Evolutionary conservation across 1,139 yeast species (phyloP), one percentile per base, ranked within the genome.

Genomic region (Kodamaea derodonti): DNA sequence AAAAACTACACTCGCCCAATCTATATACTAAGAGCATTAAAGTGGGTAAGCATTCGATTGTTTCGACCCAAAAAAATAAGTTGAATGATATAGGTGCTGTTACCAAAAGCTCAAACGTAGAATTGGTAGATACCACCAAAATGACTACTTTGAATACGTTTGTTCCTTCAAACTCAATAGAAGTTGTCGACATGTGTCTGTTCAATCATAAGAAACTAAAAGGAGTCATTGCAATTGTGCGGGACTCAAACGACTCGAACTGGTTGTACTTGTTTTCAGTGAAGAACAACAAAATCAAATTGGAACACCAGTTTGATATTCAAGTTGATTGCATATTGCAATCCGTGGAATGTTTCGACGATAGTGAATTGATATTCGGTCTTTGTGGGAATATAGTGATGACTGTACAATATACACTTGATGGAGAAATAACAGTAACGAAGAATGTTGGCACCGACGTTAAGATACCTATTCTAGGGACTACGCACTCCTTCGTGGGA

Each of bases 151-250:
- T 54, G 1, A 30, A 44, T 25, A 33, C 30, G 3, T 42, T 36
- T 18, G 14, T 31, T 9, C 15, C 25, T 6, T 23, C 23, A 9
- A 14, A 20, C 2, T 29, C 37, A 34, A 44, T 24, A 4, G 60
- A 57, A 29, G 38, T 54, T 18, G 46, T 52, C 8, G 63, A 58
- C 37, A 30, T 56, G 7, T 43, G 52, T 25, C 20, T 32, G 14
- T 25, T 38, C 24, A 32, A 18, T n/a, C 36, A 34, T 14, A 16
- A 26, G 8, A 27, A 29, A 16, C 10, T 36, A 8, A 33, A 33
- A 12, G 36, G 36, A 7, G 30, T 40, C 13, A n/a, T 39, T n/a
- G 39, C 31, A 4, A 22, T 40, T n/a, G 30, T 31, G 8, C 29
- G 37, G 25, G 29, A 33, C 20, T 12, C 23, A n/a, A n/a, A 31